Conservation (phyloP, 2,329 filamentous ascomycete genomes). For the Immersiporthe knoxdaviesiana region DNA sequence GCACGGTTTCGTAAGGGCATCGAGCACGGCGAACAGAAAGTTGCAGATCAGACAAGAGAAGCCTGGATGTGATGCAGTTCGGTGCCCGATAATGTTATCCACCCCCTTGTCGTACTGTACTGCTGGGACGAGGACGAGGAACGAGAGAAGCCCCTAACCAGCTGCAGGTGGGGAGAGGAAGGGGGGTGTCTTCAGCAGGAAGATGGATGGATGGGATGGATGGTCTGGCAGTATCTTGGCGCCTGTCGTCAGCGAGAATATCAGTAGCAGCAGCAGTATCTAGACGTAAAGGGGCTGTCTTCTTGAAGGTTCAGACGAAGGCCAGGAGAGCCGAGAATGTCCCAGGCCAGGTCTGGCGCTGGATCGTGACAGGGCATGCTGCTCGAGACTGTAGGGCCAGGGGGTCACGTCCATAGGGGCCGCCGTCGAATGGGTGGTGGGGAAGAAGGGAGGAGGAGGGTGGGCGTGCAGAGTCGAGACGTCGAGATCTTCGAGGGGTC, state of each 20-base stretch:
- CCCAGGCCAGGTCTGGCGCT: neutral
- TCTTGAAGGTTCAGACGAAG: neutral
- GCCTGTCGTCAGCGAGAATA: neutral
- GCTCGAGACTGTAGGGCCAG: neutral
- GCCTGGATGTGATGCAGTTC: conserved; percentile 5
- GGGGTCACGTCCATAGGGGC: neutral
- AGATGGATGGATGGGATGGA: too few species aligned
- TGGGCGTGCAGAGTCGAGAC: neutral
- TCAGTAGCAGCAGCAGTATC: neutral
- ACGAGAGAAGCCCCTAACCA: neutral
- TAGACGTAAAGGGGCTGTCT: neutral
- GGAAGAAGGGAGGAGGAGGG: neutral
- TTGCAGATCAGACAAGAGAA: neutral
- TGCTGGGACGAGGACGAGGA: neutral
- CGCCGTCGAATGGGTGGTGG: neutral
- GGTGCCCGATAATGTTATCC: conserved; percentile 5
- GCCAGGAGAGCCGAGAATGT: neutral
- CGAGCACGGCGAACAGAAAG: conserved; percentile 1
- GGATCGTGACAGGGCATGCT: neutral
- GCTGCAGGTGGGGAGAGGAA: neutral
- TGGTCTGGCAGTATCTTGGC: neutral
- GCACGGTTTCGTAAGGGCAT: conserved; percentile 2
- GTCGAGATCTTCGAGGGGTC: neutral
- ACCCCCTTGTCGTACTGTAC: neutral
- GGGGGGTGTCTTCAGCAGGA: neutral